A percentile compares a stretch with the other conserved stretches of the same genome.
Evolutionary conservation across 2,329 filamentous ascomycete genomes (phyloP).

Genomic region (Zasmidium angulare): DNA sequence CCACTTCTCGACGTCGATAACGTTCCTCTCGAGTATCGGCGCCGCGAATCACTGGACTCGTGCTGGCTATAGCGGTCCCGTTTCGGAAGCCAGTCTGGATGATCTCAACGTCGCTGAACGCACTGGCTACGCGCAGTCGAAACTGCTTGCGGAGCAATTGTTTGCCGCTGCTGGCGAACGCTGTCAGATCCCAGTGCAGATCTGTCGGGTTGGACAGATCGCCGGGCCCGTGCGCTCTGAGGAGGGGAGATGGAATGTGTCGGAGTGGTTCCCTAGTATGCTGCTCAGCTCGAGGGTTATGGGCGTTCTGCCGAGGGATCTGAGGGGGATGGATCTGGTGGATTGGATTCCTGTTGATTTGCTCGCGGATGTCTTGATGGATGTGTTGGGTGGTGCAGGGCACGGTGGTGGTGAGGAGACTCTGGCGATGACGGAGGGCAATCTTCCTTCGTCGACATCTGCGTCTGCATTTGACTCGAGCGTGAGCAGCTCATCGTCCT

Average conservation of each 20-base stretch:
- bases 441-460: too few relatives aligned
- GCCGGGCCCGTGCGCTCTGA: constrained; percentile 19
- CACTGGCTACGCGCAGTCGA: constrained; percentile 36
- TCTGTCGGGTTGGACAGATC: constrained; percentile 19
- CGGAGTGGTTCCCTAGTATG: constrained; percentile 57
- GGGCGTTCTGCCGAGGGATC: too few relatives aligned
- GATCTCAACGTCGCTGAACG: constrained; percentile 25
- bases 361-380: too few relatives aligned
- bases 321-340: too few relatives aligned
- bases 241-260: constrained; percentile 53
- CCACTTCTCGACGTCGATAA: constrained; percentile 19
- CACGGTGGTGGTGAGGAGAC: too few relatives aligned
- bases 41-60: constrained; percentile 23
- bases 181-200: constrained; percentile 6
- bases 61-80: neutral
- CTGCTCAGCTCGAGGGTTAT: constrained; percentile 51
- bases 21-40: constrained; percentile 37
- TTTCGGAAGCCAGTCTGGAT: constrained; percentile 31
- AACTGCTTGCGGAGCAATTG: constrained; percentile 31
- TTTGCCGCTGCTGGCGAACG: constrained; percentile 26
- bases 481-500: too few relatives aligned
- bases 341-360: too few relatives aligned
- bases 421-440: too few relatives aligned
- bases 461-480: too few relatives aligned
- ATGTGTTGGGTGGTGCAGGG: too few relatives aligned